Percentiles rank a stretch among this genome's conserved stretches.
These are phyloP conservation scores for Diplocarpon rosae DNA, from an alignment of 2,329 filamentous ascomycete species.

Conservation along the genomic window DNA sequence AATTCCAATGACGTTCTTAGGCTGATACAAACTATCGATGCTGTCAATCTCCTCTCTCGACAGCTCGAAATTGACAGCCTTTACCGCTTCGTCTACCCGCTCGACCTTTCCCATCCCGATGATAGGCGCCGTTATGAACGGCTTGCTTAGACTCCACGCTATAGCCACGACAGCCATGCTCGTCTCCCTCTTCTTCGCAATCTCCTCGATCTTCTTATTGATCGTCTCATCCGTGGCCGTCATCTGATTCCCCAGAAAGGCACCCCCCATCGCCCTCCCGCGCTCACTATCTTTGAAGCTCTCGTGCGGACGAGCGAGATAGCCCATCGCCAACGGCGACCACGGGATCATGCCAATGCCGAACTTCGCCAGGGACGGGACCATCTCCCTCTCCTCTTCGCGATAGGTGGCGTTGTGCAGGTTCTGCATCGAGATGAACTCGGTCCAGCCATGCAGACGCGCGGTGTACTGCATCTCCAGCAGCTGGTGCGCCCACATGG, in stretches of 20 bases:
- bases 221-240: constrained; percentile 20
- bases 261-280: constrained; percentile 8
- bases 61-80: constrained; percentile 31
- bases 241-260: constrained; percentile 10
- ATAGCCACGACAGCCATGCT: constrained; percentile 49
- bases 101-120: constrained; percentile 42
- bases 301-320: constrained; percentile 12
- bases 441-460: constrained; percentile 42
- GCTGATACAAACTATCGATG: constrained; percentile 42
- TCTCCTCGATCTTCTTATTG: constrained; percentile 18
- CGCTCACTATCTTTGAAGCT: constrained; percentile 11
- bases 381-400: constrained; percentile 42
- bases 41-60: constrained; percentile 41
- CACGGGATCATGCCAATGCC: constrained; percentile 29
- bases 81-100: constrained; percentile 44
- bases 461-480: constrained; percentile 39
- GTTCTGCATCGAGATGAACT: constrained; percentile 48
- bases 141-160: constrained; percentile 40
- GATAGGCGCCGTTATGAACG: constrained; percentile 34
- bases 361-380: not conserved
- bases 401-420: constrained; percentile 43
- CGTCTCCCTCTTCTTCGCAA: constrained; percentile 43
- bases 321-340: constrained; percentile 28
- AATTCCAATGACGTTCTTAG: constrained; percentile 27
- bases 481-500: constrained; percentile 39